Evolutionary conservation across 2,329 filamentous ascomycete genomes (phyloP), one percentile per base, ranked within the genome.

Genomic region (Pseudogymnoascus verrucosus): DNA sequence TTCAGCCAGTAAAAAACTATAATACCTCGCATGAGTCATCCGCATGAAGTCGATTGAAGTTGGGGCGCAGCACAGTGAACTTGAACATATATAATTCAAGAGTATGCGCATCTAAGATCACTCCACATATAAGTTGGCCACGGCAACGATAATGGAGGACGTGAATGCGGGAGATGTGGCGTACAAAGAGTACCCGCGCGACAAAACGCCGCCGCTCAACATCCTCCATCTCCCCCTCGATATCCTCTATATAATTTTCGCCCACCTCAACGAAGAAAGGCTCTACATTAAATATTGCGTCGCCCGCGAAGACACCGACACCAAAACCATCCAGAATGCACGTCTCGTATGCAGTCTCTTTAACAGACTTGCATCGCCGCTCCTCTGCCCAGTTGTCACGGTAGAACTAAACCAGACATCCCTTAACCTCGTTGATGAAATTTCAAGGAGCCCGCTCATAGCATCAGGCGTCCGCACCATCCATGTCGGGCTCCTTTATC

Each of bases 341-440:
- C 60, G 60, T 5, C 60, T 62, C 23, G 60, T 62, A 6, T 62
- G 60, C 26, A 4, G 23, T 51, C 23, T 31, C 19, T 62, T 62
- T 11, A 21, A 51, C 39, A 3, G 16, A 5, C 12, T 51, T 62
- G 60, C 37, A 11, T 62, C 60, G 14, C 23, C 60, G 12, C 60
- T 31, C 12, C 39, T 62, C 12, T 62, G n/a, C 14, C 60, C 37
- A 36, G 6, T 34, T 10, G 4, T 62, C 21, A 21, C 4, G 16
- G 31, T 62, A 21, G n/a, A 39, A 14, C 60, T 62, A 16, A 10
- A 62, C 34, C 36, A 51, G 36, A n/a, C 39, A 47, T 62, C 37
- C 8, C 36, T 62, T 44, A 23, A 47, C 28, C 6, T n/a, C 12
- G 6, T 34, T 6, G 23, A 28, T 11, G 23, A 34, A 3, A 28